Evolutionary conservation across 2,329 filamentous ascomycete genomes (phyloP).

Genomic region (Fusarium floridanum): DNA sequence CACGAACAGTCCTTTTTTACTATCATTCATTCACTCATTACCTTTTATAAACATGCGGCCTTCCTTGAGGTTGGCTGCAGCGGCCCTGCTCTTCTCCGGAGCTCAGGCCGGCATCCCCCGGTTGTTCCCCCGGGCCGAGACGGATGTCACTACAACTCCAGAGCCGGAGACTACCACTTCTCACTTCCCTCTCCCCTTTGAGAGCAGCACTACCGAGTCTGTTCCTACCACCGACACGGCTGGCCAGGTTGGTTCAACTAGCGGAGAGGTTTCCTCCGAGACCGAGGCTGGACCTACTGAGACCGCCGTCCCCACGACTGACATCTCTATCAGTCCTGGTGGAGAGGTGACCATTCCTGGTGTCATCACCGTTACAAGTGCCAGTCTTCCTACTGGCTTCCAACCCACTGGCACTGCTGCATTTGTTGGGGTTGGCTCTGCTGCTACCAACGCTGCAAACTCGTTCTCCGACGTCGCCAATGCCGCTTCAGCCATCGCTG

Average conservation of each 20-base stretch:
- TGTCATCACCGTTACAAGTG: neutral
- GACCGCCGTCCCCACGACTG: neutral
- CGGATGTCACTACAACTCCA: conserved; percentile 4
- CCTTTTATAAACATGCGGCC: neutral
- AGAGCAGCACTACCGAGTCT: conserved; percentile 1
- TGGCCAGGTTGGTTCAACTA: neutral
- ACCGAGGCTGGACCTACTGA: neutral
- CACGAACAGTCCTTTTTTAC: neutral
- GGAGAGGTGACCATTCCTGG: neutral
- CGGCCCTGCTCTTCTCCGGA: conserved; percentile 5
- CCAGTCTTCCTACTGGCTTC: neutral
- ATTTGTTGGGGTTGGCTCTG: neutral
- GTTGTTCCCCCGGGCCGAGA: neutral
- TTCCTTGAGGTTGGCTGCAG: neutral
- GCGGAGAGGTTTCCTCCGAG: neutral
- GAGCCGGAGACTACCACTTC: conserved; percentile 7
- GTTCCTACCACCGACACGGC: neutral
- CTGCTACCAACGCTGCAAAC: neutral
- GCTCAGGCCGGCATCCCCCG: conserved; percentile 6
- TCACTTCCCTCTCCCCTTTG: conserved; percentile 4
- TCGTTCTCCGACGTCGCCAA: conserved; percentile 13
- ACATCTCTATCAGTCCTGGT: neutral
- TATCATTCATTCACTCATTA: neutral
- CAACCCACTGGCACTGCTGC: conserved; percentile 1
- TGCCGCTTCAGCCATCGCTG: conserved; percentile 18